Base-by-base conservation (phyloP, 1,284 basidiomycete genomes). In the Lentinula novae-zelandiae region DNA sequence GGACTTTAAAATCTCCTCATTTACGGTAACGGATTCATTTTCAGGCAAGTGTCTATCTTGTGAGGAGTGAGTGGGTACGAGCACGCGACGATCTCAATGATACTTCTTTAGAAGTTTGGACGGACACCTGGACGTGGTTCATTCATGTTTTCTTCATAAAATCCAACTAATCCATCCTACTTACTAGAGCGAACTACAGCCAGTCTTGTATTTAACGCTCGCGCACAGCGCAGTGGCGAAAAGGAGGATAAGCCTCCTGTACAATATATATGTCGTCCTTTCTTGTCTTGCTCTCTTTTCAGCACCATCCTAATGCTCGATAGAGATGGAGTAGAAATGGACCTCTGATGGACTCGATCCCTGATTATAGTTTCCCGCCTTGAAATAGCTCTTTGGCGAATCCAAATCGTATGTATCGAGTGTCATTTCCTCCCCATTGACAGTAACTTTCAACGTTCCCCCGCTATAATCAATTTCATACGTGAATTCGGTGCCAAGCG, bases 281-380 rank as follows among this genome's bases (percentile, higher is more conserved):
- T 22, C 22, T 22, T 22, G 22, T 22, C 36, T 36, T 36, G 7
- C 40, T 42, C 40, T 15, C 40, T 15, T 42, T 6, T 42, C 15
- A 5, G 15, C 13, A 42, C 13, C 48, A 58, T 48, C 27, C n/a
- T 51, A 27, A 44, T 42, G 53, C 53, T n/a, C 17, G 33, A 61
- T 10, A 40, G 27, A 4, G 15, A 54, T 15, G 15, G 34, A 40
- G 8, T 40, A 54, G 6, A 54, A 27, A 42, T 59, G 50, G 5
- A 59, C 50, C 31, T 59, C 58, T 5, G 58, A 59, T 17, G 58
- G 50, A 20, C 34, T 52, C 5, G 48, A 50, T 38, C 58, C 58
- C 13, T 53, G 58, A 31, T 59, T 59, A 52, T 59, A 59, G 27
- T 53, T 59, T 10, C 58, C 58, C 34, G 31, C 50, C 50, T 59